A percentile compares a stretch with the other conserved stretches of the same genome.
phyloP scores from a whole-genome alignment of 352 stramenopile genomes.

The Phytophthora multivora region DNA sequence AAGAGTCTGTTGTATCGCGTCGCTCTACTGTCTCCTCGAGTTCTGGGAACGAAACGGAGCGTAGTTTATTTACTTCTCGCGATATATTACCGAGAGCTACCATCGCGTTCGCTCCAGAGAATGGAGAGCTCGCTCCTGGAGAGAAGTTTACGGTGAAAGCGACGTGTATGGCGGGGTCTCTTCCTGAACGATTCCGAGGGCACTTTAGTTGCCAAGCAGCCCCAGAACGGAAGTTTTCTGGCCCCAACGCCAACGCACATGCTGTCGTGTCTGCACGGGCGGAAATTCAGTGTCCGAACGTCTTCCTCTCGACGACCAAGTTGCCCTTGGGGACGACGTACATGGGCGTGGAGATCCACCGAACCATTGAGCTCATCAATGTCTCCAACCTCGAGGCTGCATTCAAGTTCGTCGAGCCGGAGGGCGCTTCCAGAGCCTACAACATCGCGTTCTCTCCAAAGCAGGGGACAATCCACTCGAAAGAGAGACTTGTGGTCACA shows the following conservation, averaged over 20 bases:
- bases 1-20: constrained; percentile 56
- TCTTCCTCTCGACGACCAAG: constrained; percentile 62
- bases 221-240: constrained; percentile 34
- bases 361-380: constrained; percentile 68
- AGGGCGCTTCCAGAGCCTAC: constrained; percentile 56
- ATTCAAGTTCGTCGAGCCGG: constrained; percentile 79
- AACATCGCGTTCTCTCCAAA: constrained; percentile 50
- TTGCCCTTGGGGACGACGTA: constrained; percentile 70
- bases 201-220: constrained; percentile 48
- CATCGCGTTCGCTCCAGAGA: constrained; percentile 56
- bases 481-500: constrained; percentile 54
- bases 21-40: constrained; percentile 40
- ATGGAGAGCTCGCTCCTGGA: constrained; percentile 44
- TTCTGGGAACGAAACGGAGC: constrained; percentile 41
- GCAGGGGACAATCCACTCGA: constrained; percentile 58
- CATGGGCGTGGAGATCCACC: constrained; percentile 54
- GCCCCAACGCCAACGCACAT: background rate
- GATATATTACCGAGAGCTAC: constrained; percentile 50
- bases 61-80: constrained; percentile 49
- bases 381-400: constrained; percentile 76
- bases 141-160: constrained; percentile 45
- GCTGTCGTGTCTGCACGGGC: constrained; percentile 57
- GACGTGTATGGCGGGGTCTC: constrained; percentile 54
- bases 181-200: constrained; percentile 68
- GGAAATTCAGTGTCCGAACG: constrained; percentile 80